Evolutionary conservation across 176 grass and related monocot species (phyloP).

Genomic region (Zizania latifolia): DNA sequence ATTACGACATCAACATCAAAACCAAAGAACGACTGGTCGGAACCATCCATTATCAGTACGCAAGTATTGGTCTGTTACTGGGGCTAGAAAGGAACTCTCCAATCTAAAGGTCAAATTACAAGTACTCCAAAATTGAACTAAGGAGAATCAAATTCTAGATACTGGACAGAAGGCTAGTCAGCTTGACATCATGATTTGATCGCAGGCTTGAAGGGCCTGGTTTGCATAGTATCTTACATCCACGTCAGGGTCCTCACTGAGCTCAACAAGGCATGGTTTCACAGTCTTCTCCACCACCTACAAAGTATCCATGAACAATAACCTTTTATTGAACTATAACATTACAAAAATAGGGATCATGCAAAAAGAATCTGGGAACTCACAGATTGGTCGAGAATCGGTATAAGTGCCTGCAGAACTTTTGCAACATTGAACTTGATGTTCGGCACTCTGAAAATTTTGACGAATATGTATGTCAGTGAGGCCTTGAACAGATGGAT

Average conservation of each 20-base stretch:
- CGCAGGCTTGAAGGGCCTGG: slow-evolving; percentile 72
- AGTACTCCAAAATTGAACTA: slow-evolving; percentile 38
- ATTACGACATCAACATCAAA: slow-evolving; percentile 35
- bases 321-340: not conserved
- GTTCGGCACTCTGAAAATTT: slow-evolving; percentile 71
- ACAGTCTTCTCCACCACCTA: slow-evolving; percentile 70
- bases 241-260: slow-evolving; percentile 95
- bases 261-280: slow-evolving; percentile 82
- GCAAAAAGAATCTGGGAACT: slow-evolving; percentile 21
- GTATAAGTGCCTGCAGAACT: slow-evolving; percentile 66
- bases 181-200: slow-evolving; percentile 89
- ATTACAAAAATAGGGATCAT: not conserved
- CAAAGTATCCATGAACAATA: slow-evolving; percentile 26
- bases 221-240: slow-evolving; percentile 80
- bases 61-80: slow-evolving; percentile 11
- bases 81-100: slow-evolving; percentile 20
- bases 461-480: not conserved
- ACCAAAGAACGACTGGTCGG: not conserved
- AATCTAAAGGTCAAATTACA: slow-evolving; percentile 39
- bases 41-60: slow-evolving; percentile 33
- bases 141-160: slow-evolving; percentile 21
- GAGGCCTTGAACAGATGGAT: not conserved
- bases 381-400: slow-evolving; percentile 75
- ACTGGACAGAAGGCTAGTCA: slow-evolving; percentile 30
- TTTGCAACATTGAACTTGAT: slow-evolving; percentile 97